A percentile compares a stretch with the other conserved stretches of the same genome.
Evolutionary conservation across 164 flowering plant genomes (phyloP).

Genomic region (Saururus chinensis): DNA sequence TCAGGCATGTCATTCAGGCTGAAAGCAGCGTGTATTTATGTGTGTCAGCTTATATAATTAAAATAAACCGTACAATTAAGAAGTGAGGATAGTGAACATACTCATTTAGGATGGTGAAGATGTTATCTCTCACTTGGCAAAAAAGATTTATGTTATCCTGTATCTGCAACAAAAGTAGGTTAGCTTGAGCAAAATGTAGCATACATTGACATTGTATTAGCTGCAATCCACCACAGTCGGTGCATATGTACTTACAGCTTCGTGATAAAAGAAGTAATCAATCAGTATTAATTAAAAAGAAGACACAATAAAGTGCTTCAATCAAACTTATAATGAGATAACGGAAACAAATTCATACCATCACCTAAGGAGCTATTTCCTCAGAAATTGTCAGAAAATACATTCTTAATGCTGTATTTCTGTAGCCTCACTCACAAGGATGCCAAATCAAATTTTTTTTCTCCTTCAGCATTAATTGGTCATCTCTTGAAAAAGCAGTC

Average conservation of each 20-base stretch:
- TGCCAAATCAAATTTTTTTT: not conserved
- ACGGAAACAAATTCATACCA: not conserved
- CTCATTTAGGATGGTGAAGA: slow-evolving; percentile 54
- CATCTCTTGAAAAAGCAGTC: not conserved
- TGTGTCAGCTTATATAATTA: not conserved
- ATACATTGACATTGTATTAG: no score
- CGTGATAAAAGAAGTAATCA: no score
- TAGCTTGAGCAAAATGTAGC: not conserved
- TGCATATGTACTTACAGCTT: no score
- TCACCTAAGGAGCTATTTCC: not conserved
- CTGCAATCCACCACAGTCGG: no score
- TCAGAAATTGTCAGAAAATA: no score
- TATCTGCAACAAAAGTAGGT: slow-evolving; percentile 33
- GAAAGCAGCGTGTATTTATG: slow-evolving; percentile 7
- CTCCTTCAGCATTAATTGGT: no score
- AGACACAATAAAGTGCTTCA: no score
- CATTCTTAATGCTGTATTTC: no score
- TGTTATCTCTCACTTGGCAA: slow-evolving; percentile 70
- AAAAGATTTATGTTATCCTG: slow-evolving; percentile 65
- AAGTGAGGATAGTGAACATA: slow-evolving; percentile 15
- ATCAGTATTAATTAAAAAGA: no score
- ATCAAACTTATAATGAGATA: not conserved
- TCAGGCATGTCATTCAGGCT: slow-evolving; percentile 70
- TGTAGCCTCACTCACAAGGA: not conserved
- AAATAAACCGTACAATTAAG: not conserved